Percentiles rank a stretch among this genome's conserved stretches.
Conservation (phyloP, 2,329 filamentous ascomycete genomes). For the Cryphonectria naterciae region DNA sequence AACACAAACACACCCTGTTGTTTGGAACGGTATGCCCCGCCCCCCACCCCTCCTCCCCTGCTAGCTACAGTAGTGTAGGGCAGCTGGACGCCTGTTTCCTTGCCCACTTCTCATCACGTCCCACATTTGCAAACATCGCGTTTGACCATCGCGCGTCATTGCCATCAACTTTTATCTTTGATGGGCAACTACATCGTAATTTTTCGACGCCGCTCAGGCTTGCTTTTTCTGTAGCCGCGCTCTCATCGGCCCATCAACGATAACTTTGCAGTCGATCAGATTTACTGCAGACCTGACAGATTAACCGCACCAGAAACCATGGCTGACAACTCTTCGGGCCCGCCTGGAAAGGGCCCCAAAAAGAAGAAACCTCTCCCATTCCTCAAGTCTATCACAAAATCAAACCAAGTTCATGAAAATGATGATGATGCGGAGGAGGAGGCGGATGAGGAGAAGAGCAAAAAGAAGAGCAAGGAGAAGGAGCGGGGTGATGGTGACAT, state of each 20-base stretch:
- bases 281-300: neutral
- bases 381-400: slow-evolving; percentile 27
- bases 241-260: neutral
- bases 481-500: slow-evolving; percentile 37
- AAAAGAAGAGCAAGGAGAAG: slow-evolving; percentile 28
- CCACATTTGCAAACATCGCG: slow-evolving; percentile 8
- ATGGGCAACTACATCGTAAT: neutral
- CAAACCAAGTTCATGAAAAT: slow-evolving; percentile 17
- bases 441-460: slow-evolving; percentile 35
- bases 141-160: slow-evolving; percentile 4
- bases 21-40: neutral
- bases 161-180: neutral
- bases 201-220: neutral
- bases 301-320: neutral
- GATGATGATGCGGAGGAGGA: slow-evolving; percentile 28
- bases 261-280: neutral
- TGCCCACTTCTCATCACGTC: neutral
- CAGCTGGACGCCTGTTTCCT: slow-evolving; percentile 9
- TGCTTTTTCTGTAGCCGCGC: neutral
- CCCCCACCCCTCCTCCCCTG: too few species aligned
- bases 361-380: slow-evolving; percentile 35
- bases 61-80: neutral
- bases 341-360: slow-evolving; percentile 28
- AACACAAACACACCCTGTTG: neutral
- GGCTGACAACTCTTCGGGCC: slow-evolving; percentile 14